A percentile compares a stretch with the other conserved stretches of the same genome.
Evolutionary conservation across 2,329 filamentous ascomycete genomes (phyloP).

Genomic region (Pyrenophora teres): DNA sequence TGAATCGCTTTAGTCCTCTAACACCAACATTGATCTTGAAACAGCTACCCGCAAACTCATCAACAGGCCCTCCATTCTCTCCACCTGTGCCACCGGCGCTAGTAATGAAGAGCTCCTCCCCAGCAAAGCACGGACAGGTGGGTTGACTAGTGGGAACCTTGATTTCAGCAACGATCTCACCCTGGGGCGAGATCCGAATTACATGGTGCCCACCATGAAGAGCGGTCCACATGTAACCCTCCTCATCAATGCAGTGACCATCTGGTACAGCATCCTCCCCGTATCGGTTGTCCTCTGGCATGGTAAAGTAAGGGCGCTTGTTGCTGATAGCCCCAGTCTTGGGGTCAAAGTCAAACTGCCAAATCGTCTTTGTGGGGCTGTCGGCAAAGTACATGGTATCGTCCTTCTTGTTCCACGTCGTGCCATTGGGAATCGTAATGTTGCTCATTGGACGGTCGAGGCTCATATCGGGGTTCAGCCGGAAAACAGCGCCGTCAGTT

Average conservation of each 20-base stretch:
- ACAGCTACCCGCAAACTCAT: slow-evolving; percentile 69
- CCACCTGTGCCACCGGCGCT: slow-evolving; percentile 59
- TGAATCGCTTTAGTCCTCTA: slow-evolving; percentile 56
- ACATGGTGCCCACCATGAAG: slow-evolving; percentile 80
- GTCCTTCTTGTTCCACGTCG: slow-evolving; percentile 76
- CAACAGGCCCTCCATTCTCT: slow-evolving; percentile 65
- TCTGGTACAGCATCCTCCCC: slow-evolving; percentile 67
- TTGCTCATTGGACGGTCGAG: slow-evolving; percentile 64
- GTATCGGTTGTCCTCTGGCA: slow-evolving; percentile 59
- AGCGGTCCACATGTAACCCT: slow-evolving; percentile 88
- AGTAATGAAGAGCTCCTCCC: slow-evolving; percentile 76
- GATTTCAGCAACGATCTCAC: slow-evolving; percentile 74
- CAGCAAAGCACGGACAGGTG: slow-evolving; percentile 81
- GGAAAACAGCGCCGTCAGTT: slow-evolving; percentile 70
- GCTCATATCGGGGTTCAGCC: slow-evolving; percentile 67
- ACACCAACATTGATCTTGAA: slow-evolving; percentile 80
- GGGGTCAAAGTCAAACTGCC: slow-evolving; percentile 73
- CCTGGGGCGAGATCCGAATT: slow-evolving; percentile 71
- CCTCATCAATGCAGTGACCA: slow-evolving; percentile 80
- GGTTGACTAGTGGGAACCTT: slow-evolving; percentile 76
- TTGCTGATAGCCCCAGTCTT: slow-evolving; percentile 68
- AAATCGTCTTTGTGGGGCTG: slow-evolving; percentile 71
- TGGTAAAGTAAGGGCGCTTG: slow-evolving; percentile 73
- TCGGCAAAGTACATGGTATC: slow-evolving; percentile 83
- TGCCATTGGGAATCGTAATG: slow-evolving; percentile 82